Conservation (phyloP, 2,329 filamentous ascomycete species). For the Pseudocercospora vitis region DNA sequence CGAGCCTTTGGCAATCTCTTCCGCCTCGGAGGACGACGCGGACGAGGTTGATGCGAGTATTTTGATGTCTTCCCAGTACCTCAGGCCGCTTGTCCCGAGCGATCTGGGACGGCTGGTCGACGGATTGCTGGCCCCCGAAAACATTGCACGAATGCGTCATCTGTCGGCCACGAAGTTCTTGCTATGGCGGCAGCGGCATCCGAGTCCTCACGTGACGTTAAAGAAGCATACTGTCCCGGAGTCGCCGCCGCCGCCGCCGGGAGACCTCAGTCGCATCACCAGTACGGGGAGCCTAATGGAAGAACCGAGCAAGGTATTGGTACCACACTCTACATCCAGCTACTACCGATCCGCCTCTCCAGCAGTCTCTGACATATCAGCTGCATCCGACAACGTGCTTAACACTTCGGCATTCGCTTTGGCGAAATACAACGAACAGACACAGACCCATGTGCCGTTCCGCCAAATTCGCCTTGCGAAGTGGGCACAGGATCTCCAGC, state of each 20-base stretch:
- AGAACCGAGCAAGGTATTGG: conserved; percentile 36
- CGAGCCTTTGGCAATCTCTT: conserved; percentile 73
- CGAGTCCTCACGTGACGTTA: conserved; percentile 28
- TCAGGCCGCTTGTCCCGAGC: conserved; percentile 74
- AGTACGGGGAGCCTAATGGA: conserved; percentile 31
- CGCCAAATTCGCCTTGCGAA: conserved; percentile 72
- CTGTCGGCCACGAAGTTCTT: conserved; percentile 79
- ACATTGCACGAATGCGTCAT: conserved; percentile 78
- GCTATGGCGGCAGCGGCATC: conserved; percentile 58
- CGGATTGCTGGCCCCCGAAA: conserved; percentile 73
- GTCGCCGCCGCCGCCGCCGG: conserved; percentile 27
- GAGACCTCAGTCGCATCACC: conserved; percentile 27
- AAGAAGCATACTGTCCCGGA: conserved; percentile 30
- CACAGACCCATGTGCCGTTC: conserved; percentile 48
- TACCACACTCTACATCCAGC: conserved; percentile 35
- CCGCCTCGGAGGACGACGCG: conserved; percentile 66
- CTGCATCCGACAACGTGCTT: conserved; percentile 15
- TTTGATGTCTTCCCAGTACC: conserved; percentile 88
- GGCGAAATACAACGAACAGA: conserved; percentile 50
- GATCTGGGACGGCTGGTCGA: conserved; percentile 71
- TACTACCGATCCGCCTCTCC: conserved; percentile 39
- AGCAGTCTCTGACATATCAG: conserved; percentile 24
- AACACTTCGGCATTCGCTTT: conserved; percentile 51
- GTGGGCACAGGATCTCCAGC: conserved; percentile 80
- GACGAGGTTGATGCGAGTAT: conserved; percentile 91